Evolutionary conservation across 2,329 filamentous ascomycete genomes (phyloP), one percentile per base, ranked within the genome.

Genomic region (Botryotinia globosa): DNA sequence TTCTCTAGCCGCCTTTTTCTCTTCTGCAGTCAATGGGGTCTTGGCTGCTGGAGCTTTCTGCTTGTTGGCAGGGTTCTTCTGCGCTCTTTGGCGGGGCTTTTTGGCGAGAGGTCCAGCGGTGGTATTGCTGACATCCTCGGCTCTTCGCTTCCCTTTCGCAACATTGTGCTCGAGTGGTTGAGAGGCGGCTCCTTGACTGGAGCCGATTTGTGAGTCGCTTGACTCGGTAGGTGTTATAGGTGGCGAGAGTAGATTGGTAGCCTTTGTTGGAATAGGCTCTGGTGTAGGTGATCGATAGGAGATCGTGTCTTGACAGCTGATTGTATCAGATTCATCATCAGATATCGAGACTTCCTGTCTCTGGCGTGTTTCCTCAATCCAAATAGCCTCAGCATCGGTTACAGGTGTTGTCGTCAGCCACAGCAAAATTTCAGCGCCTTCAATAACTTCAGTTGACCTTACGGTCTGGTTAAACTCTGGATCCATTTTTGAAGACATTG

Each of bases 371-470:
- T 14, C 3, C n/a, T 29, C n/a, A 18, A 56, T 18, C 6, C 3
- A 56, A 18, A 29, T 1, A 18, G 51, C 51, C 3, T 56, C 51
- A 16, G 14, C 3, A 18, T 56, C 51, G 51, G 51, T 4, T 9
- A 29, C 1, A 18, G 3, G 12, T 4, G 4, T 32, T 29, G 1
- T 14, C 10, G 1, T 16, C 51, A 29, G 8, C 1, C 5, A 3
- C 6, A 56, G 1, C 51, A 56, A 29, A 32, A 54, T 1, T 5
- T 29, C n/a, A 29, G 12, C 51, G 16, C 0, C 25, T 16, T 54
- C 4, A 14, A 54, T 1, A 8, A 0, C 25, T 0, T 45, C 44
- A 45, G 7, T 2, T 45, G 44, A 4, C 7, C 1, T 9, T 45
- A 20, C 22, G 8, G 2, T 51, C 45, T 25, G 1, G 45, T 25